Conservation (phyloP, 78 protist species). For the Anaeramoeba ignava region DNA sequence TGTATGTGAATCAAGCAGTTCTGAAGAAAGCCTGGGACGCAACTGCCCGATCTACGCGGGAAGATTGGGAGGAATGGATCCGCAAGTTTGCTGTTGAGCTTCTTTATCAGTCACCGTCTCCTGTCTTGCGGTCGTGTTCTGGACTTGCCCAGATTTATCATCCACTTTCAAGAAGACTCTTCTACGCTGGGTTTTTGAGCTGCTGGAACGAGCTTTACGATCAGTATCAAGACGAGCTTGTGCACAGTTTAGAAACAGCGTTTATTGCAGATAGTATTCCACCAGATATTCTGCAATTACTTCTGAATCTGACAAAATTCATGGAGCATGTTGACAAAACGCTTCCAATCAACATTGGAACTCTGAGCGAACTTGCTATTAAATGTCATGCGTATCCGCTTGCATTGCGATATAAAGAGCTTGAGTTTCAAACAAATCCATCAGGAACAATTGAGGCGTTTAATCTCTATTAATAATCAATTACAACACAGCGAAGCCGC, state of each 20-base stretch:
- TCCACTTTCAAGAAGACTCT: background rate
- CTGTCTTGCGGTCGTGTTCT: conserved; percentile 80
- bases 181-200: background rate
- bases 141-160: conserved; percentile 14
- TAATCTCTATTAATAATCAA: background rate
- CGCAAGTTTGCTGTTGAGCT: conserved; percentile 45
- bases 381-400: background rate
- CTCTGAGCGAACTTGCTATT: background rate
- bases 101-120: conserved; percentile 81
- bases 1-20: conserved; percentile 46
- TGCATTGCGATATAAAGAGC: background rate
- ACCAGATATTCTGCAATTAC: background rate
- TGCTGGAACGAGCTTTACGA: background rate
- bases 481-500: background rate
- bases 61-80: conserved; percentile 4
- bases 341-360: background rate
- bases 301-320: background rate
- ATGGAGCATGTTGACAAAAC: conserved; percentile 2
- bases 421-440: background rate
- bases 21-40: conserved; percentile 18
- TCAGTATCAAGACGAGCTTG: background rate
- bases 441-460: background rate
- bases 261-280: background rate
- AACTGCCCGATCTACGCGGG: background rate
- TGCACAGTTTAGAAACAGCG: background rate